Evolutionary conservation across 2,329 filamentous ascomycete genomes (phyloP), one percentile per base, ranked within the genome.

Genomic region (Hypomyces rosellus): DNA sequence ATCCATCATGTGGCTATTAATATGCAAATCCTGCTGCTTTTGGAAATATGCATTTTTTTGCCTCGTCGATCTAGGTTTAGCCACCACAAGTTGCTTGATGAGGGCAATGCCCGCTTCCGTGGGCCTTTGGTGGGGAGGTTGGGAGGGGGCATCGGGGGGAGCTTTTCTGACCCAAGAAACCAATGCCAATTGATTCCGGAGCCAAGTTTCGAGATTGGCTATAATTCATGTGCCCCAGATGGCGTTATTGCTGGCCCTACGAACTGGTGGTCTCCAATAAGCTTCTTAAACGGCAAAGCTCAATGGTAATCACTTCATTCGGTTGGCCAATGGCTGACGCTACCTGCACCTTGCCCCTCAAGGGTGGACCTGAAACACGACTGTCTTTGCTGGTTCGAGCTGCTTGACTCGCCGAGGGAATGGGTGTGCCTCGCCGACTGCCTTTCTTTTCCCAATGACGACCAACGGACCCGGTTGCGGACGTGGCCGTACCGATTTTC

Each of bases 361-460:
- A 46, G 34, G 16, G 39, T 42, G 40, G n/a, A 51, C 50, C 50
- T 51, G 50, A 51, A 51, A 51, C 50, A 41, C 41, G 43, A 30
- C 46, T 51, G 50, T 44, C 46, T 45, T 42, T n/a, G 39, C 39
- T 42, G 15, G 13, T 20, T 42, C 16, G 39, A 13, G n/a, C 20
- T 42, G 16, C 39, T 42, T 4, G 15, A 20, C 16, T 20, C 20
- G 36, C 16, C 12, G 36, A 30, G 25, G 25, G 25, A 11, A 30
- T 30, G 25, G 25, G 9, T 30, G 25, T 11, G 25, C 25, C 25
- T 30, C 9, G 25, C 9, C 4, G 25, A 6, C 25, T 30, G 25
- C 25, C 36, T 38, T 38, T 38, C 36, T 20, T 38, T 38, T 38
- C 36, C 5, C 36, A 30, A 8, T 30, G 25, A 30, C 9, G 25